Conservation (phyloP, 768 basidiomycete species). For the Chiua virens region DNA sequence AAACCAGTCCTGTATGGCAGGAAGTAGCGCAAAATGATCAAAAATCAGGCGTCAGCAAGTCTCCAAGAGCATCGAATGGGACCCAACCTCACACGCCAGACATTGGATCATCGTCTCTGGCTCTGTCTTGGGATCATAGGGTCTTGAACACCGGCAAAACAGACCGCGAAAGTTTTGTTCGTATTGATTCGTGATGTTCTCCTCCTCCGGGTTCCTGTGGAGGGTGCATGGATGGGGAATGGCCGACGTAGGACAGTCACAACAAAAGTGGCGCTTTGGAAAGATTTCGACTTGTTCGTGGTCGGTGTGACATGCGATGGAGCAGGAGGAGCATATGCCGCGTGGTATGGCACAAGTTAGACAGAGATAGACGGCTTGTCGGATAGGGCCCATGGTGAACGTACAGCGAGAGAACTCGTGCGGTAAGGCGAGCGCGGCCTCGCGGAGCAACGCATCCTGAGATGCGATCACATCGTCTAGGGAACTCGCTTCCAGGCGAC, state of each 20-base stretch:
- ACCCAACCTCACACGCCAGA: slow-evolving; percentile 71
- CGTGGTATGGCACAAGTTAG: slow-evolving; percentile 64
- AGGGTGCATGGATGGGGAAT: slow-evolving; percentile 64
- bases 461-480: slow-evolving; percentile 25
- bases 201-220: slow-evolving; percentile 51
- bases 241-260: slow-evolving; percentile 77
- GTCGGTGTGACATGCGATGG: slow-evolving; percentile 82
- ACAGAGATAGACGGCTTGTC: slow-evolving; percentile 83
- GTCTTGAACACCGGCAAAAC: slow-evolving; percentile 74
- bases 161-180: slow-evolving; percentile 68
- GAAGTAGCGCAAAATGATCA: neutral
- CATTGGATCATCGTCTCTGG: slow-evolving; percentile 89
- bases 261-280: slow-evolving; percentile 79
- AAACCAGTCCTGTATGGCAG: slow-evolving; percentile 71
- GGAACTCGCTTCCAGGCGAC: slow-evolving; percentile 31
- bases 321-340: slow-evolving; percentile 82
- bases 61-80: too few species aligned
- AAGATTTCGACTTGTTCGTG: slow-evolving; percentile 88
- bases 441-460: slow-evolving; percentile 30
- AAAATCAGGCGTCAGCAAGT: slow-evolving; percentile 1
- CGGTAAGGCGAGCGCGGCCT: slow-evolving; percentile 53
- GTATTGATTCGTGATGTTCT: slow-evolving; percentile 63
- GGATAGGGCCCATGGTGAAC: slow-evolving; percentile 56
- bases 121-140: slow-evolving; percentile 74
- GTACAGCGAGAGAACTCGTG: slow-evolving; percentile 67